Evolutionary conservation across 306 rosid species (phyloP), one percentile per base, ranked within the genome.

Genomic region (Acacia melanoxylon): DNA sequence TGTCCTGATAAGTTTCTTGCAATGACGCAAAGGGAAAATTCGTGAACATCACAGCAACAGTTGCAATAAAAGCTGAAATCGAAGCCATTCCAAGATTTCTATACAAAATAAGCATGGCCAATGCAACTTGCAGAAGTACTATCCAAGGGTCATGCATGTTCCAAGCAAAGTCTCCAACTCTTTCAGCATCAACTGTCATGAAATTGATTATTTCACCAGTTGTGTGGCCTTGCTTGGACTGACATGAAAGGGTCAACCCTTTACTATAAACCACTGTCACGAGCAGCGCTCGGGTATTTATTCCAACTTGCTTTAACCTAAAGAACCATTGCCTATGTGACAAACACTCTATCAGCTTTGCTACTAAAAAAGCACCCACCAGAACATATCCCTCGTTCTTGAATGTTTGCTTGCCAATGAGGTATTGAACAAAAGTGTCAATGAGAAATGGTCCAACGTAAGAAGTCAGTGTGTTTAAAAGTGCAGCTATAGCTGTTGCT

Each of bases 401-500:
- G 24, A 70, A 86, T 12, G 31, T 73, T 72, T 78, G 66, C 25
- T 42, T 29, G 24, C 90, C 90, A 72, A 44, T 79, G 33, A 89
- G 90, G 67, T 85, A 89, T 65, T 83, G 89, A 78, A 86, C 90
- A 66, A 86, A 83, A 58, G 80, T 7, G 42, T 89, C 87, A 72
- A 87, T 86, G 52, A 86, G 89, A 85, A 77, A 86, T 11, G 90
- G 92, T 45, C 92, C 90, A 75, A 89, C 92, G 72, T 89, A 86
- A 76, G 87, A 82, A 77, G 92, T 85, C 83, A 86, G 10, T 2
- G 88, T 69, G 49, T 78, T 54, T 5, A 75, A 0, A 2, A 80
- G 4, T 15, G 54, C 84, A 54, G 78, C 63, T 56, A 84, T 6
- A 24, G 62, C 90, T 0, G 87, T 83, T 42, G 81, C 62, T n/a